Conservation (phyloP, 768 basidiomycete genomes). For the Termitomyces titanicus region DNA sequence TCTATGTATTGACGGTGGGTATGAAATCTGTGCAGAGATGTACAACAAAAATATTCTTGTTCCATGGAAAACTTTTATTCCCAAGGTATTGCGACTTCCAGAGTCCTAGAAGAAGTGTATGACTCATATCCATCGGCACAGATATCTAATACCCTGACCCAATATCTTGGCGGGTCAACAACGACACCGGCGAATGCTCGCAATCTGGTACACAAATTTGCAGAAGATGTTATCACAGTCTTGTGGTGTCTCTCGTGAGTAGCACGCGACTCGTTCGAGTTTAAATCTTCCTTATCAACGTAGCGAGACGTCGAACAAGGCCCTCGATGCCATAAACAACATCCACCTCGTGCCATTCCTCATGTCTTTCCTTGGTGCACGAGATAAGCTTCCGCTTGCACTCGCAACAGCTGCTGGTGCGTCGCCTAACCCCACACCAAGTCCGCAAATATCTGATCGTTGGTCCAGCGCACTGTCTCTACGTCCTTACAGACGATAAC, state of each 20-base stretch:
- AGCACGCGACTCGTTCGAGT: background rate
- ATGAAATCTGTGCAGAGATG: constrained; percentile 95
- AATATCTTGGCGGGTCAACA: constrained; percentile 60
- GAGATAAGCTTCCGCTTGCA: constrained; percentile 61
- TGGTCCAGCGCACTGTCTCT: constrained; percentile 78
- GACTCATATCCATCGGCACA: constrained; percentile 24
- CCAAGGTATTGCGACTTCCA: constrained; percentile 51
- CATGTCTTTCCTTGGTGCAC: constrained; percentile 81
- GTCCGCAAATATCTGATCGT: background rate
- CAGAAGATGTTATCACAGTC: constrained; percentile 90
- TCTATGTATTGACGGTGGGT: constrained; percentile 91
- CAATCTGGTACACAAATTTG: constrained; percentile 79
- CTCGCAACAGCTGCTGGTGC: constrained; percentile 81
- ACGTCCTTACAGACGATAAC: constrained; percentile 92
- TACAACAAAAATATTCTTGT: constrained; percentile 91
- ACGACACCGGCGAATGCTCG: constrained; percentile 65
- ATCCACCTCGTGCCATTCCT: constrained; percentile 78
- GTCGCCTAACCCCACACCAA: constrained; percentile 10
- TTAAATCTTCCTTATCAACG: constrained; percentile 22
- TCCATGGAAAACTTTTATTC: constrained; percentile 70
- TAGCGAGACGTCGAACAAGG: constrained; percentile 93
- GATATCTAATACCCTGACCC: constrained; percentile 72
- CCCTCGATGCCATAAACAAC: constrained; percentile 81
- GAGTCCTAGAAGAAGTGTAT: background rate
- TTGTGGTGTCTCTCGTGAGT: constrained; percentile 95